phyloP scores from a whole-genome alignment of 2,329 filamentous ascomycete genomes.

The Exophiala aquamarina region DNA sequence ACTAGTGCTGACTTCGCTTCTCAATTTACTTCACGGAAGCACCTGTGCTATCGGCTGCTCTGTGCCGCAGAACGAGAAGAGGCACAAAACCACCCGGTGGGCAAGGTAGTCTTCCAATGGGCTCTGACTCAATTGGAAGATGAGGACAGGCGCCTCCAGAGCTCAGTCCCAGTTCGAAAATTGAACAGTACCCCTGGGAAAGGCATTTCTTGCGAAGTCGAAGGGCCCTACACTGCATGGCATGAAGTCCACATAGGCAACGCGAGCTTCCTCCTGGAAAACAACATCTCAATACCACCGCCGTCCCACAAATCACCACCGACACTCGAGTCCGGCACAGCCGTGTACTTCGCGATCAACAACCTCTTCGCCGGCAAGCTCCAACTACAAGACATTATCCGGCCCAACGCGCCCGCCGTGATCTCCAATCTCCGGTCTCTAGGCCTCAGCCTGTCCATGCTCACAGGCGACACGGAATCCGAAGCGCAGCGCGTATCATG shows the following conservation, averaged over 20 bases:
- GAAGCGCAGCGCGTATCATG: constrained; percentile 51
- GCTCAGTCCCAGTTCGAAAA: constrained; percentile 8
- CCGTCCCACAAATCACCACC: constrained; percentile 29
- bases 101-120: constrained; percentile 16
- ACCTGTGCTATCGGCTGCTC: constrained; percentile 12
- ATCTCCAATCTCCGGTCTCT: constrained; percentile 33
- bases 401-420: constrained; percentile 51
- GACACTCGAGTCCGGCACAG: constrained; percentile 36
- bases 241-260: constrained; percentile 15
- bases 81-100: constrained; percentile 18
- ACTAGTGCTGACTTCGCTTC: constrained; percentile 1
- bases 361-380: constrained; percentile 46
- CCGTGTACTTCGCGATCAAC: constrained; percentile 59
- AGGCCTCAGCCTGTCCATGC: constrained; percentile 34
- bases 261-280: constrained; percentile 9
- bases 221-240: constrained; percentile 6
- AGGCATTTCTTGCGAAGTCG: constrained; percentile 13
- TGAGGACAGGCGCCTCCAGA: not conserved
- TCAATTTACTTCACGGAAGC: constrained; percentile 5
- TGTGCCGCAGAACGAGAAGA: constrained; percentile 19
- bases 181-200: constrained; percentile 10
- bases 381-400: constrained; percentile 49
- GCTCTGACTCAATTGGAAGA: constrained; percentile 5
- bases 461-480: constrained; percentile 56
- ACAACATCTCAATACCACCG: constrained; percentile 3